Base-by-base conservation (phyloP, 257 asterid species). In the Lantana camara region DNA sequence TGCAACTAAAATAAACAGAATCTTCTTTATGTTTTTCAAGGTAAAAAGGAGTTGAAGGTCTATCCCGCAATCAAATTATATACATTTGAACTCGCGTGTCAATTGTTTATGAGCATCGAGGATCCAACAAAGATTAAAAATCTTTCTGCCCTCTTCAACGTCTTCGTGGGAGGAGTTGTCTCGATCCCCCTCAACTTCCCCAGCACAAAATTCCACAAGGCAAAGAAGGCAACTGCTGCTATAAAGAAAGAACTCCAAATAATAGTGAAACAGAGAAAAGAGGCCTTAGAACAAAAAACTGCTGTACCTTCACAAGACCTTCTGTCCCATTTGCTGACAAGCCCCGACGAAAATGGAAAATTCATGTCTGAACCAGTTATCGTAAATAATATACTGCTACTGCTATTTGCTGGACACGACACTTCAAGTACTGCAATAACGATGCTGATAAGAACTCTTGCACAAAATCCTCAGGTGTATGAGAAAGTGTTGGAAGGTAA, bases 331-430 rank as follows among this genome's bases (percentile, higher is more conserved):
- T 42, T 85, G 65, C 85, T 85, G 8, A 23, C 55, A 3, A 10
- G 20, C 19, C 74, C 79, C 0, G 85, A 78, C 5, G 87, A 85
- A 7, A 57, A 63, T 2, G 87, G 90, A 0, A 68, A 38, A 35
- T 76, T 72, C 22, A 78, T 82, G 87, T 55, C 77, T 0, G 91
- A 84, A 69, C 4, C 68, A 0, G 68, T 67, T 21, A 59, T 82
- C 12, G 23, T 66, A 21, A 71, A 82, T 53, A 78, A 76, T 47
- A 68, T 80, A 30, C 32, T 77, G 1, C 0, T 77, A 70, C 46
- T 82, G 4, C 67, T 85, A 56, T 77, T 77, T 49, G 89, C 82
- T 2, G 83, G 87, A 12, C 85, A 78, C 44, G 93, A 82, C 70
- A 80, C 85, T 14, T 65, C 82, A 1, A 71, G 74, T 9, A 75